Evolutionary conservation across 2,329 filamentous ascomycete genomes (phyloP).

Genomic region (Mycogone perniciosa): DNA sequence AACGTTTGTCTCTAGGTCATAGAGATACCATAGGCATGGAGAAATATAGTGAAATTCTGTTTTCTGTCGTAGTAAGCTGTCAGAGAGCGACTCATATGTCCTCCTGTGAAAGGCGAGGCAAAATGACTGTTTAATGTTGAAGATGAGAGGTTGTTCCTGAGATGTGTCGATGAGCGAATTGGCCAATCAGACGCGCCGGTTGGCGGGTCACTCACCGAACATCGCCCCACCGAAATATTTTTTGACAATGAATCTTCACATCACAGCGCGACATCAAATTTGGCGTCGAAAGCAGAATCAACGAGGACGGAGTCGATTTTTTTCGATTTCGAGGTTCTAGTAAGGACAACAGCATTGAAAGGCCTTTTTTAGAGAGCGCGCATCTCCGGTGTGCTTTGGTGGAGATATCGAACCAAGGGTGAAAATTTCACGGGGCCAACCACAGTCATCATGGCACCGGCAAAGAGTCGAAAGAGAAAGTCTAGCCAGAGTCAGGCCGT

Average conservation of each 20-base stretch:
- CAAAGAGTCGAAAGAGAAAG: conserved; percentile 25
- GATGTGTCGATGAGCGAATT: not conserved
- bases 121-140: not conserved
- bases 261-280: not conserved
- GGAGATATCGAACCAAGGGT: not conserved
- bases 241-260: conserved; percentile 2
- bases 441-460: conserved; percentile 14
- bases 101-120: not conserved
- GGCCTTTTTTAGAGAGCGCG: not conserved
- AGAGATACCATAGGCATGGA: too few relatives aligned
- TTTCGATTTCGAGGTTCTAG: not conserved
- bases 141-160: conserved; percentile 1
- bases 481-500: conserved; percentile 17
- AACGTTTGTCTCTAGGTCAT: too few relatives aligned
- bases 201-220: conserved; percentile 4
- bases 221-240: conserved; percentile 14
- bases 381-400: not conserved
- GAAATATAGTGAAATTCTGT: too few relatives aligned
- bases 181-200: conserved; percentile 12
- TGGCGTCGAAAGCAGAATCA: conserved; percentile 3
- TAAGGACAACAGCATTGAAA: not conserved
- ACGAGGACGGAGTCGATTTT: not conserved
- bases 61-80: too few relatives aligned
- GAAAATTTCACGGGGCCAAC: conserved; percentile 1
- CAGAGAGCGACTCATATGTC: not conserved